Evolutionary conservation across 169 alveolate genomes (phyloP).

Genomic region (Plasmodium vinckei): DNA sequence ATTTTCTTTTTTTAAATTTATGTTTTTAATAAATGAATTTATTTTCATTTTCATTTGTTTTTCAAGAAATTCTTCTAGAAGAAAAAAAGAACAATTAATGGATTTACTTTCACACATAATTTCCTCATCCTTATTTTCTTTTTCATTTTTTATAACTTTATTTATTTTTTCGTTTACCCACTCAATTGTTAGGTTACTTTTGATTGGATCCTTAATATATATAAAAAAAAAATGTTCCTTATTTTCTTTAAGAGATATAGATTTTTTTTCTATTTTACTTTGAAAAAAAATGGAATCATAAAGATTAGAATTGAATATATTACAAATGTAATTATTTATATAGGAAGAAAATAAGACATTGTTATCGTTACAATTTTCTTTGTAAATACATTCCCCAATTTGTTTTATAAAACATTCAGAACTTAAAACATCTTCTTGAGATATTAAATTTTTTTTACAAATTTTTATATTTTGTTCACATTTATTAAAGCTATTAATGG

Average conservation of each 20-base stretch:
- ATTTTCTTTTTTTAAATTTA: conserved; percentile 9
- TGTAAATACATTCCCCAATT: conserved; percentile 14
- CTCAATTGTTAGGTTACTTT: conserved; percentile 36
- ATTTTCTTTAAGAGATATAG: conserved; percentile 19
- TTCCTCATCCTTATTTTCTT: conserved; percentile 5
- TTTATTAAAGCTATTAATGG: neutral
- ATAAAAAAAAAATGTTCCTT: conserved; percentile 62
- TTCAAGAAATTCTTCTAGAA: conserved; percentile 59
- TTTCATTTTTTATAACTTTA: neutral
- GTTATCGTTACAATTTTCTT: neutral
- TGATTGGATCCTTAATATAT: conserved; percentile 5
- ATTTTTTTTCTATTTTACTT: conserved; percentile 17
- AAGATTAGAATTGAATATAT: conserved; percentile 4
- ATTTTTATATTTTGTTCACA: neutral
- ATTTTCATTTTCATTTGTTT: conserved; percentile 55
- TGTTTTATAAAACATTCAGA: conserved; percentile 53
- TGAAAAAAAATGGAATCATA: conserved; percentile 8
- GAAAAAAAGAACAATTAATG: conserved; percentile 18
- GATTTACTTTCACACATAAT: neutral
- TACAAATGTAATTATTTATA: conserved; percentile 5
- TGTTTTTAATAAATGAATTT: conserved; percentile 12
- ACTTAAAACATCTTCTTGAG: conserved; percentile 23
- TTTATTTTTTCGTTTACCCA: conserved; percentile 20
- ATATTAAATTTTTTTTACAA: neutral
- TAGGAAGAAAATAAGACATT: neutral